These are phyloP conservation scores for Mycena citricolor DNA, from an alignment of 1,284 basidiomycete genomes.

Conservation along the genomic window DNA sequence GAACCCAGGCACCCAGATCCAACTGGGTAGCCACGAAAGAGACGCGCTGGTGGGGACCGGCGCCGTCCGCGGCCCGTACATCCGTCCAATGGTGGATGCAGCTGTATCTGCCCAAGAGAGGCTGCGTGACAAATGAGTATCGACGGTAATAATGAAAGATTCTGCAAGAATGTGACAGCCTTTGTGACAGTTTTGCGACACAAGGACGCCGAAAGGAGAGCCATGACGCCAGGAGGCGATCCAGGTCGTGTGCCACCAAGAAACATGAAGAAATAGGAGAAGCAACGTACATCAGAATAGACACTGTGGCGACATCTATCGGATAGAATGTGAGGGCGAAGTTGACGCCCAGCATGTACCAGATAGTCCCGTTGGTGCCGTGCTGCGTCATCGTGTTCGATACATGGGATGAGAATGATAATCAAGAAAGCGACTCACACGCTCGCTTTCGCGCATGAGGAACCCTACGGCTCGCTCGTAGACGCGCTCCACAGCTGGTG, in stretches of 20 bases:
- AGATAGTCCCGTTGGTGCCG: constrained; percentile 86
- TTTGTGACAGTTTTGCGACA: no score
- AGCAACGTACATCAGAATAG: constrained; percentile 78
- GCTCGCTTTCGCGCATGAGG: constrained; percentile 93
- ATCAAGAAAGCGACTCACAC: constrained; percentile 43
- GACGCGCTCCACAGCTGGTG: constrained; percentile 63
- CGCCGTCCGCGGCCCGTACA: constrained; percentile 78
- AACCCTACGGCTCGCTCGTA: constrained; percentile 84
- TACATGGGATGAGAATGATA: constrained; percentile 1
- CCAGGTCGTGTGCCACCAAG: background rate
- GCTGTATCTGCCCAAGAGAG: constrained; percentile 97
- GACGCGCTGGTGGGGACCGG: constrained; percentile 47
- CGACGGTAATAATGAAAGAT: background rate
- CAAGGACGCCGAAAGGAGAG: background rate
- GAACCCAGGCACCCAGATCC: constrained; percentile 18
- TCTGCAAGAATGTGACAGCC: background rate
- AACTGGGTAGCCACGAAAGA: constrained; percentile 14
- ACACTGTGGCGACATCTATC: constrained; percentile 83
- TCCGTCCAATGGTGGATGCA: constrained; percentile 89
- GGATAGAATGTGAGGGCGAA: constrained; percentile 81
- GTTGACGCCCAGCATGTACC: constrained; percentile 93
- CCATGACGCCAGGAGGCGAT: background rate
- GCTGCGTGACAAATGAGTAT: constrained; percentile 39
- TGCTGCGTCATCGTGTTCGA: constrained; percentile 39
- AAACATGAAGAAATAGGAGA: background rate